Percentiles rank a stretch among this genome's conserved stretches.
Evolutionary conservation across 2,329 filamentous ascomycete species (phyloP).

Genomic region (Alternaria hordeiaustralica): DNA sequence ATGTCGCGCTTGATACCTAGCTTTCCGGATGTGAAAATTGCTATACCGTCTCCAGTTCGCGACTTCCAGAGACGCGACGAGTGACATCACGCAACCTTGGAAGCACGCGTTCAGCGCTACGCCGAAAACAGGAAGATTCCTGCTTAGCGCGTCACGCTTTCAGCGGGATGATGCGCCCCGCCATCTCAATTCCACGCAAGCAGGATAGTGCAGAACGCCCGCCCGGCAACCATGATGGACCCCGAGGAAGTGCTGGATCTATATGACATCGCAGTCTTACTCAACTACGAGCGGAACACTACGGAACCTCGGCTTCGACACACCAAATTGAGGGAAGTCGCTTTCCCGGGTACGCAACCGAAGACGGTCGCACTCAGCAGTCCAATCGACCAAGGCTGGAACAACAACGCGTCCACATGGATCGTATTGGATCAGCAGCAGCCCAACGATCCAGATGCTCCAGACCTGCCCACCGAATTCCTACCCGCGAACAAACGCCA

Average conservation of each 20-base stretch:
- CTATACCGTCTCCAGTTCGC: not conserved
- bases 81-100: not conserved
- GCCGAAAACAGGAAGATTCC: not conserved
- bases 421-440: not conserved
- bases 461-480: not conserved
- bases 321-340: conserved; percentile 2
- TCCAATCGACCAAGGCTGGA: not conserved
- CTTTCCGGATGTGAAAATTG: not conserved
- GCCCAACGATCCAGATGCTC: not conserved
- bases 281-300: not conserved
- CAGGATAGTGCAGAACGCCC: not conserved
- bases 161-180: not conserved
- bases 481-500: not conserved
- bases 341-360: not conserved
- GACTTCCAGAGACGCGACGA: not conserved
- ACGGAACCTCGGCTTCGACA: not conserved
- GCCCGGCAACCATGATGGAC: not conserved
- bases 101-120: not conserved
- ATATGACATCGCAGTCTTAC: not conserved
- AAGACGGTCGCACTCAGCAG: not conserved
- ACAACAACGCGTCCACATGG: conserved; percentile 2
- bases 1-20: too few species aligned
- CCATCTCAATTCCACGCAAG: not conserved
- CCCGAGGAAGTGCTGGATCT: not conserved
- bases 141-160: not conserved